phyloP scores from a whole-genome alignment of 106 monocot genomes.

The Triglochin maritima region DNA sequence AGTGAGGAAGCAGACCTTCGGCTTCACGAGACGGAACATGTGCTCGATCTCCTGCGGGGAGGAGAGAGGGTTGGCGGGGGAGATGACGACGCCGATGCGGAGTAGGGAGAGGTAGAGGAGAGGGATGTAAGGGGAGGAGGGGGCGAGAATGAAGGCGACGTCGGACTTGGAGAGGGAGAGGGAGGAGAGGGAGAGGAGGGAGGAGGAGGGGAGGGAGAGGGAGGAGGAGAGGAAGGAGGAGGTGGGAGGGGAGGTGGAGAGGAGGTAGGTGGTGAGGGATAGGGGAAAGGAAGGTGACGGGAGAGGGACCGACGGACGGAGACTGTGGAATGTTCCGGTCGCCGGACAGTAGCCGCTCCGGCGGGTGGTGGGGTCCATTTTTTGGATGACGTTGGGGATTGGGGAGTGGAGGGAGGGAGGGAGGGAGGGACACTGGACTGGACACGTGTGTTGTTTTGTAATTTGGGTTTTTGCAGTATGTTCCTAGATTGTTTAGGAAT shows the following conservation, averaged over 20 bases:
- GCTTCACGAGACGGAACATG: slow-evolving; percentile 29
- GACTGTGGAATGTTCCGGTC: slow-evolving; percentile 42
- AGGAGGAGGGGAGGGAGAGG: slow-evolving; percentile 20
- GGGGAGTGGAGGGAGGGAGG: not conserved
- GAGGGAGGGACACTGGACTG: no score
- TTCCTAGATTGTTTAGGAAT: no score
- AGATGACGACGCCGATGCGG: slow-evolving; percentile 40
- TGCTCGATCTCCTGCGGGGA: slow-evolving; percentile 41
- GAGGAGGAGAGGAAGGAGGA: slow-evolving; percentile 12
- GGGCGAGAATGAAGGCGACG: slow-evolving; percentile 29
- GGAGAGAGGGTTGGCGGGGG: slow-evolving; percentile 53
- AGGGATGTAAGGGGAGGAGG: slow-evolving; percentile 16
- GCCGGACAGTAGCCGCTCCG: slow-evolving; percentile 30
- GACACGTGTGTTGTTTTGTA: no score
- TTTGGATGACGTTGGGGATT: not conserved
- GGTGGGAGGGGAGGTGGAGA: slow-evolving; percentile 13
- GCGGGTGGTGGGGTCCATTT: slow-evolving; percentile 10
- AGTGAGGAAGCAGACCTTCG: slow-evolving; percentile 29
- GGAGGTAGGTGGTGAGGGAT: slow-evolving; percentile 26
- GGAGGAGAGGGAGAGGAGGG: slow-evolving; percentile 15
- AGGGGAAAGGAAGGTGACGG: slow-evolving; percentile 19
- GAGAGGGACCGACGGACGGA: slow-evolving; percentile 26
- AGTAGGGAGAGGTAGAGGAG: slow-evolving; percentile 55
- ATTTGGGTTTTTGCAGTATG: no score
- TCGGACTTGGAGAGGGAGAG: slow-evolving; percentile 15